Conservation (phyloP, 768 basidiomycete species). For the Leucosporidium scottii region DNA sequence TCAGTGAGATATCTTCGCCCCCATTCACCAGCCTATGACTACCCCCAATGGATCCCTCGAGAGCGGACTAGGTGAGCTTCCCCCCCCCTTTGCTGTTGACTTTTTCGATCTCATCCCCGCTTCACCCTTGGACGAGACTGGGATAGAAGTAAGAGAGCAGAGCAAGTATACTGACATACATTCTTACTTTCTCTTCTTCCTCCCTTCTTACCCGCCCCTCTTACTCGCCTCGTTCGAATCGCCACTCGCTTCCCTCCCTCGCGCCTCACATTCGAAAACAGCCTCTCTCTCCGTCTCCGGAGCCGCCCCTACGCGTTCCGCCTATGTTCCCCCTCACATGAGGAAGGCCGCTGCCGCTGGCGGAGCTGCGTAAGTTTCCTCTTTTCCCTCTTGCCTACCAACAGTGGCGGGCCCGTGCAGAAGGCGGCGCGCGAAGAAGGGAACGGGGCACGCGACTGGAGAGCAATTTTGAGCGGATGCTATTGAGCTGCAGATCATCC, state of each 20-base stretch:
- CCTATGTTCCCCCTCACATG: conserved; percentile 34
- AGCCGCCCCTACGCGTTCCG: conserved; percentile 11
- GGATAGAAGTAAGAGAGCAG: neutral
- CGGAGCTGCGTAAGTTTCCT: neutral
- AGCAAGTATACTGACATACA: neutral
- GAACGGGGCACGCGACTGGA: no score
- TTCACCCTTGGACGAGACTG: neutral
- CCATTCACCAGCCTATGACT: neutral
- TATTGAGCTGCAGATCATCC: no score
- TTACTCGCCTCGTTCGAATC: neutral
- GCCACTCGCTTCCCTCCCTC: neutral
- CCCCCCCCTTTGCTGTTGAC: neutral
- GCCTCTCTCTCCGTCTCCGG: conserved; percentile 6
- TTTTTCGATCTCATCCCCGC: neutral
- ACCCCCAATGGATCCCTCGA: neutral
- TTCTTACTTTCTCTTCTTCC: neutral
- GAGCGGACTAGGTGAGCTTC: neutral
- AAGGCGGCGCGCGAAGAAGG: no score
- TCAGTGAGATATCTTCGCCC: neutral
- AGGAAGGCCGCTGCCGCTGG: conserved; percentile 20
- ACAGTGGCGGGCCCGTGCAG: no score
- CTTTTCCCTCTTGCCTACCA: no score
- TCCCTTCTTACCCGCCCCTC: neutral
- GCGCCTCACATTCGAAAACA: neutral
- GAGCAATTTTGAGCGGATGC: no score